phyloP scores from a whole-genome alignment of 495 filamentous ascomycete genomes.

The Hyphodiscus hymeniophilus region DNA sequence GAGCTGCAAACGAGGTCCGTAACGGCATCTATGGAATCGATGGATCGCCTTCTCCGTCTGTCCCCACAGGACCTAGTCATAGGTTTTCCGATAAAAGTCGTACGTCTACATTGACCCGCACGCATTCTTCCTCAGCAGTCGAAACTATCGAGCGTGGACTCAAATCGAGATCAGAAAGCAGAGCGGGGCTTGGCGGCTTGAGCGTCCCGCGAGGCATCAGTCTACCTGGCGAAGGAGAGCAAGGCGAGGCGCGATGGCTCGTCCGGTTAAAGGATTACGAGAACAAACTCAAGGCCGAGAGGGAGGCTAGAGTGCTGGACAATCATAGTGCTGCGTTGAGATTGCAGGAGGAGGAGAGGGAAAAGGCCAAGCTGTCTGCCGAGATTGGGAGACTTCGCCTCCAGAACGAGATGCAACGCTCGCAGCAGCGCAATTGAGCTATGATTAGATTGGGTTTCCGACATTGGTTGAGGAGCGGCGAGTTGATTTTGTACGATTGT shows the following conservation, averaged over 20 bases:
- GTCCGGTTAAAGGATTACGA: slow-evolving; percentile 80
- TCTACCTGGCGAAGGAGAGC: slow-evolving; percentile 5
- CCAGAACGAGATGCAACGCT: not conserved
- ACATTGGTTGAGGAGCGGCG: too few relatives aligned
- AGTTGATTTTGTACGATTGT: too few relatives aligned
- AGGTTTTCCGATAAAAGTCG: slow-evolving; percentile 12
- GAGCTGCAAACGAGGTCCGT: slow-evolving; percentile 32
- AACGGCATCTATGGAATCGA: slow-evolving; percentile 17
- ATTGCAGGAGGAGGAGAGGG: slow-evolving; percentile 71
- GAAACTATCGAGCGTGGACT: slow-evolving; percentile 12
- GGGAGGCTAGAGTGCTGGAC: slow-evolving; percentile 81
- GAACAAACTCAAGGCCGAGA: slow-evolving; percentile 77
- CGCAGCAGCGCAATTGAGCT: too few relatives aligned
- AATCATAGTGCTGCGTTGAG: slow-evolving; percentile 73
- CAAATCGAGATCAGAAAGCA: slow-evolving; percentile 5
- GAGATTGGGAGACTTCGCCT: slow-evolving; percentile 59
- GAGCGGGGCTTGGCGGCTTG: not conserved
- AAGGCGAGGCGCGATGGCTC: slow-evolving; percentile 67
- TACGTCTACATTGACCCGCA: slow-evolving; percentile 15
- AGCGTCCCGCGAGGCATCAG: not conserved
- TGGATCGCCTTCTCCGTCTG: slow-evolving; percentile 33
- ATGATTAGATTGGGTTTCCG: too few relatives aligned
- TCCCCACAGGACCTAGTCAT: slow-evolving; percentile 38
- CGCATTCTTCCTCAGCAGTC: slow-evolving; percentile 14
- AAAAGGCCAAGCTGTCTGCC: slow-evolving; percentile 64